Conservation (phyloP, 257 asterid genomes). For the Solanum pennellii region DNA sequence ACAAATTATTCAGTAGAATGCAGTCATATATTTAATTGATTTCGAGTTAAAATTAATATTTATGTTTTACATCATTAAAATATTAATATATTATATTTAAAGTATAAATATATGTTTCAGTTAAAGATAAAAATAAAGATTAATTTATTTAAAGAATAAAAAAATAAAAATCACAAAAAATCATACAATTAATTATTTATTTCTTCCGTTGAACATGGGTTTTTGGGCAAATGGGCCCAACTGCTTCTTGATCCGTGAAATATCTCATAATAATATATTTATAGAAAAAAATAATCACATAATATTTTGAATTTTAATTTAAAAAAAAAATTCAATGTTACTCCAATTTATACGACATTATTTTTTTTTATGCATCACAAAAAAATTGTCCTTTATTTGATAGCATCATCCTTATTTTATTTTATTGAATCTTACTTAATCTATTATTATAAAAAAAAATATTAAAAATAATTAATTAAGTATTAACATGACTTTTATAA, state of each 20-base stretch:
- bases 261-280: neutral
- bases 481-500: too few species aligned
- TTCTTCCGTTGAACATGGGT: neutral
- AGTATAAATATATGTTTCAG: too few species aligned
- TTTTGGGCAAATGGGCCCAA: neutral
- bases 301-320: neutral
- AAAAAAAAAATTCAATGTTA: too few species aligned
- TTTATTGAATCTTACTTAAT: neutral
- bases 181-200: too few species aligned
- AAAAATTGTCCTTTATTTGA: neutral
- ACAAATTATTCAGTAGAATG: neutral
- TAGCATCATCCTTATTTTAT: neutral
- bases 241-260: neutral
- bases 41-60: too few species aligned
- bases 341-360: neutral
- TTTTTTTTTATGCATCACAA: too few species aligned
- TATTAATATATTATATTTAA: too few species aligned
- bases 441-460: too few species aligned
- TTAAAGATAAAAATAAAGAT: too few species aligned
- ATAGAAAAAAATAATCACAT: neutral
- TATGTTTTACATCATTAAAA: too few species aligned
- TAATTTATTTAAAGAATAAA: too few species aligned
- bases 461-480: too few species aligned
- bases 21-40: fast-evolving
- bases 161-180: neutral